Conservation (phyloP, 495 filamentous ascomycete genomes). For the Elasticomyces elasticus region DNA sequence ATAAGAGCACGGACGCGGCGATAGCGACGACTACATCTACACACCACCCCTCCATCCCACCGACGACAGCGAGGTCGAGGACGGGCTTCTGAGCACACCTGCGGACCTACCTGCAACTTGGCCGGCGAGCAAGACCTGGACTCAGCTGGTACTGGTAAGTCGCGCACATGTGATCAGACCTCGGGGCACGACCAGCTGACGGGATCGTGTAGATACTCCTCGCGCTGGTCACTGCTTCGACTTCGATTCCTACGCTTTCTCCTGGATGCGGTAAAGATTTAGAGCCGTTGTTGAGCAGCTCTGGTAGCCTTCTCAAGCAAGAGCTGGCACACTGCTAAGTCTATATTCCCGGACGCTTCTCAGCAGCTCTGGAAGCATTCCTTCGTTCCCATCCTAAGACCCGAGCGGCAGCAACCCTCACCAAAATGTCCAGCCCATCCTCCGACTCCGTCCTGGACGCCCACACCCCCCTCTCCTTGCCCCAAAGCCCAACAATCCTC, state of each 20-base stretch:
- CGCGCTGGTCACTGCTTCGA: background rate
- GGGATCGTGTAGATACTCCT: background rate
- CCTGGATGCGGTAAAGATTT: background rate
- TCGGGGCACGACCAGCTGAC: background rate
- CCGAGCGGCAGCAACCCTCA: background rate
- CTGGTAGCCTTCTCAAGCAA: too few relatives aligned
- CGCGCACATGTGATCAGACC: background rate
- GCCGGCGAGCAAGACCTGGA: too few relatives aligned
- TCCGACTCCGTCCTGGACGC: constrained; percentile 1
- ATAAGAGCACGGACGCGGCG: background rate
- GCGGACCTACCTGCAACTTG: too few relatives aligned
- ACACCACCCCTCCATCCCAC: background rate
- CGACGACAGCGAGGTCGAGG: background rate
- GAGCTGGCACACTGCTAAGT: too few relatives aligned
- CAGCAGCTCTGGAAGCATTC: background rate
- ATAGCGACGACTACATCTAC: background rate
- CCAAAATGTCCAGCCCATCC: background rate
- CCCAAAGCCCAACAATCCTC: background rate
- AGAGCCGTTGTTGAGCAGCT: background rate
- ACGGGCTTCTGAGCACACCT: background rate
- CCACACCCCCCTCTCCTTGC: constrained; percentile 1
- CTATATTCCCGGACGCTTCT: too few relatives aligned
- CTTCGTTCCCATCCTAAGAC: background rate
- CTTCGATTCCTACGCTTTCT: background rate
- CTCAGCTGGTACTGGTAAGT: too few relatives aligned